Base-by-base conservation (phyloP, 2,329 filamentous ascomycete genomes). In the Alternaria atra region DNA sequence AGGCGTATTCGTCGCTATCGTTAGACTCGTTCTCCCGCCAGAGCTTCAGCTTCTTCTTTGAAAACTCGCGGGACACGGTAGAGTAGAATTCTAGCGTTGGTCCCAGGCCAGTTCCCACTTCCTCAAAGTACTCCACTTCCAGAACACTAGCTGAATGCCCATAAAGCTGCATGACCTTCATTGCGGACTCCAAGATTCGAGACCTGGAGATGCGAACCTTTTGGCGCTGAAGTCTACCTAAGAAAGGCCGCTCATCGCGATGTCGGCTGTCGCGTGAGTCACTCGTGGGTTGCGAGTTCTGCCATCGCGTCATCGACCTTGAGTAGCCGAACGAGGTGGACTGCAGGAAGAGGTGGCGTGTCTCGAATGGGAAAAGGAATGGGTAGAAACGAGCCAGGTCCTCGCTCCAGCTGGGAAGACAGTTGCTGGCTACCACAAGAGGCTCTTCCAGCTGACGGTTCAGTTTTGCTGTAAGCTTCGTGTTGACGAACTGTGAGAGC, bases 111-210 rank as follows among this genome's bases (percentile, higher is more conserved):
- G 96, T 99, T 58, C 95, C 95, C 23, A 99, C 95, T 80, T 99
- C 95, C 73, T 98, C 95, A 69, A 99, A 99, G 74, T 99, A 99
- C 74, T 99, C 96, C 2, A 99, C 94, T 75, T 99, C 95, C 0
- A 99, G 82, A 29, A 98, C 92, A 76, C 94, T 98, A 60, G 97
- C 92, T 1, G 94, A 97, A n/a, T 92, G 92, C 0, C 95, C 95
- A 72, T 99, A 99, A 3, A 98, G 86, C 71, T 99, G 94, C 94
- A 99, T 98, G 30, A 99, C 95, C 80, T 99, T 99, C 77, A 98
- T 85, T 0, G 95, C 95, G 13, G 95, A 98, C 77, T 99, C 95
- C 7, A 99, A 84, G 46, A 99, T 97, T 72, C 96, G 93, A n/a
- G 88, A 89, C 43, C 95, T 89, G 5, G 94, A 97, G 62, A 99